Evolutionary conservation across 2,329 filamentous ascomycete genomes (phyloP).

Genomic region (Amphichorda felina): DNA sequence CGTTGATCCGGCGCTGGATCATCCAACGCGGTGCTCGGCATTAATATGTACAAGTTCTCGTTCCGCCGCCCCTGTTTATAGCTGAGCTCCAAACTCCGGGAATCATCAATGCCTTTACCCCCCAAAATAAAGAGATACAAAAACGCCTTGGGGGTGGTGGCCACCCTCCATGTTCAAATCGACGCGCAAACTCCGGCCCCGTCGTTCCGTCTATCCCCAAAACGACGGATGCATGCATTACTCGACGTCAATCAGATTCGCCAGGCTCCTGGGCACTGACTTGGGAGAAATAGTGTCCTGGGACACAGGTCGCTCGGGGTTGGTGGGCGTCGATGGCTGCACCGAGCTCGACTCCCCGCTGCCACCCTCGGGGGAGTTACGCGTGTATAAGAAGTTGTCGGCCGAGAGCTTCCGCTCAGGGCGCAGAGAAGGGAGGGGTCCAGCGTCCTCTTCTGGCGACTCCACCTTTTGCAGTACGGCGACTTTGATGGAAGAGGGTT

Average conservation of each 20-base stretch:
- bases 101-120: too few species aligned
- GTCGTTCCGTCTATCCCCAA: too few species aligned
- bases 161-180: too few species aligned
- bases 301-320: constrained; percentile 4
- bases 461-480: constrained; percentile 7
- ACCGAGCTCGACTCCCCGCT: not conserved
- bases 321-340: constrained; percentile 11
- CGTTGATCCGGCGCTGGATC: too few species aligned
- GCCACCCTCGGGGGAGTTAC: not conserved
- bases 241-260: constrained; percentile 19
- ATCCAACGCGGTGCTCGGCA: too few species aligned
- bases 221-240: too few species aligned
- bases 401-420: constrained; percentile 4
- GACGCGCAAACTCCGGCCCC: too few species aligned
- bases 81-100: too few species aligned
- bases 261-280: constrained; percentile 27
- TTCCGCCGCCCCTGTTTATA: too few species aligned
- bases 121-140: too few species aligned
- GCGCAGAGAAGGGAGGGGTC: constrained; percentile 12
- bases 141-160: too few species aligned
- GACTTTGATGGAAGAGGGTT: not conserved
- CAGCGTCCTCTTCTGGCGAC: constrained; percentile 4
- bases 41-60: too few species aligned
- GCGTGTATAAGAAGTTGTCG: not conserved
- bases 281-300: constrained; percentile 30